These are phyloP conservation scores for Fusarium sambucinum DNA, from an alignment of 2,329 filamentous ascomycete species.

Conservation along the genomic window DNA sequence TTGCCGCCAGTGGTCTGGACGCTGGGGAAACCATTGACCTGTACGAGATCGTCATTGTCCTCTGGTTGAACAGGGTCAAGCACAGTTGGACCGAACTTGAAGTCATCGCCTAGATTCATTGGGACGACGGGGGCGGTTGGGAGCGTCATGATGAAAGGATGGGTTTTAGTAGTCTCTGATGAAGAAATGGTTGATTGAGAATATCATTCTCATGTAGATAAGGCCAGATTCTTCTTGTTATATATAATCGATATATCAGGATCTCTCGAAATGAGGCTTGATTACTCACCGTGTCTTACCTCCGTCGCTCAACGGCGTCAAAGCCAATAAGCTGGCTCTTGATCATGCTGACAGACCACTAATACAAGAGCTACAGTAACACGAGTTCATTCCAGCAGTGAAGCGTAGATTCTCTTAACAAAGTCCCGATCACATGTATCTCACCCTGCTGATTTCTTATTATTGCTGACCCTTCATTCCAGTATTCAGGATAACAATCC, in stretches of 20 bases:
- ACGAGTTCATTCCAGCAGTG: neutral
- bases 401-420: neutral
- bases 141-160: conserved; percentile 3
- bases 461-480: neutral
- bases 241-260: neutral
- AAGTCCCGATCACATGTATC: neutral
- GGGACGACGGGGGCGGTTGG: conserved; percentile 28
- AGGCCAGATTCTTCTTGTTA: no score
- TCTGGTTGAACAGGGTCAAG: conserved; percentile 31
- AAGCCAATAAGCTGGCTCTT: neutral
- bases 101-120: conserved; percentile 28
- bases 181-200: no score
- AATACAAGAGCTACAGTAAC: neutral
- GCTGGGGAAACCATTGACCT: conserved; percentile 17
- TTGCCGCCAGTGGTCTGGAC: conserved; percentile 10
- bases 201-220: fast-evolving
- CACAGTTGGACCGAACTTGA: conserved; percentile 34
- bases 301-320: neutral
- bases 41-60: conserved; percentile 2
- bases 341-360: neutral
- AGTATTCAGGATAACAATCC: neutral
- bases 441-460: neutral
- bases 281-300: neutral
- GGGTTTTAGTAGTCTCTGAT: neutral
- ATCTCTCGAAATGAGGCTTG: neutral